A percentile compares a stretch with the other conserved stretches of the same genome.
These are phyloP conservation scores for Colletotrichum siamense DNA, from an alignment of 2,329 filamentous ascomycete genomes.

Conservation along the genomic window DNA sequence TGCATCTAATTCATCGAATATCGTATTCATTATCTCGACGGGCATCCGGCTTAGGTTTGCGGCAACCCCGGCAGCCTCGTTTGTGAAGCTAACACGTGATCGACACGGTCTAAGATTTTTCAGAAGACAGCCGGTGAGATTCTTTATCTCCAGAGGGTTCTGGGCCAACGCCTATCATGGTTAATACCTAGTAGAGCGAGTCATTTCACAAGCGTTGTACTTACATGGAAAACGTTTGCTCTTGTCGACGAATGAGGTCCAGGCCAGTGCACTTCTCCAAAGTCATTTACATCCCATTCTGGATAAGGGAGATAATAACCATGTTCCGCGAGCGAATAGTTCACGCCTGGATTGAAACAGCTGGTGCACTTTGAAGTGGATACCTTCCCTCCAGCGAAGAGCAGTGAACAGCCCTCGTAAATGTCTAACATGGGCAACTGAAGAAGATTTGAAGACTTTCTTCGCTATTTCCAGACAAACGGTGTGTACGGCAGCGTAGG, in stretches of 20 bases:
- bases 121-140: not conserved
- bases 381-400: not conserved
- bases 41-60: not conserved
- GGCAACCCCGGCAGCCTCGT: not conserved
- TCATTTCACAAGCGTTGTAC: not conserved
- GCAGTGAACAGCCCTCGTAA: not conserved
- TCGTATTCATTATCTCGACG: not conserved
- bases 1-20: not conserved
- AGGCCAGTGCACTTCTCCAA: not conserved
- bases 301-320: not conserved
- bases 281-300: not conserved
- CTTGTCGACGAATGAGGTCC: not conserved
- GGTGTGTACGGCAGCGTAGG: not conserved
- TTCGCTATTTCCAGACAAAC: not conserved
- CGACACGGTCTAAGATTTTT: not conserved
- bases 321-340: not conserved
- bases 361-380: not conserved
- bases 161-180: not conserved
- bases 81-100: not conserved
- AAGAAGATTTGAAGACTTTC: not conserved
- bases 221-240: not conserved
- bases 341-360: not conserved
- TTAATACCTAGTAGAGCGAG: accelerated
- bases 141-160: not conserved
- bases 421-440: not conserved